Evolutionary conservation across 345 rosid genomes (phyloP).

Genomic region (Punica granatum): DNA sequence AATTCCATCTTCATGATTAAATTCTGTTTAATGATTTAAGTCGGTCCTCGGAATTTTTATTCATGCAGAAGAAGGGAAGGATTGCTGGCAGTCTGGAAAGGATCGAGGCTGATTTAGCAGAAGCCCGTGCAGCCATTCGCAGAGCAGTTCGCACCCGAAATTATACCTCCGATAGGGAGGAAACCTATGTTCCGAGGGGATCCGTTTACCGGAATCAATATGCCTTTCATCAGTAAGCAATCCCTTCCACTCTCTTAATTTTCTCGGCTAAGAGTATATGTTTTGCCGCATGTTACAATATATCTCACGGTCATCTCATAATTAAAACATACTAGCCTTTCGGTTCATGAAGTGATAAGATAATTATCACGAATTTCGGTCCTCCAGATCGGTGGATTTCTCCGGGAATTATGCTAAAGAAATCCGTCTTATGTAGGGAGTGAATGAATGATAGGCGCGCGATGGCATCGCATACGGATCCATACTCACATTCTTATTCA

Average conservation of each 20-base stretch:
- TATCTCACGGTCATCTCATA: no score
- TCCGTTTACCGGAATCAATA: slow-evolving; percentile 45
- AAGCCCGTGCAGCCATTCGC: slow-evolving; percentile 23
- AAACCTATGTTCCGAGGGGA: slow-evolving; percentile 43
- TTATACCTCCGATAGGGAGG: slow-evolving; percentile 30
- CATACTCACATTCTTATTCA: no score
- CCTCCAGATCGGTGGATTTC: no score
- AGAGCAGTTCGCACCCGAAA: slow-evolving; percentile 34
- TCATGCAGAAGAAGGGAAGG: slow-evolving; percentile 8
- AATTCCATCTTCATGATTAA: neutral
- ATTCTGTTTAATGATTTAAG: neutral
- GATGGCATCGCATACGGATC: no score
- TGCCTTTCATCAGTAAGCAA: slow-evolving; percentile 74
- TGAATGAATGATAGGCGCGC: no score
- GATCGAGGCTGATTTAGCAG: slow-evolving; percentile 22
- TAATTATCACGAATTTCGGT: no score
- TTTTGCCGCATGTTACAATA: no score
- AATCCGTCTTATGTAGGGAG: no score
- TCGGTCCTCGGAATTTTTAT: neutral
- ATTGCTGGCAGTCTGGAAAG: slow-evolving; percentile 4
- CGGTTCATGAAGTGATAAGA: no score
- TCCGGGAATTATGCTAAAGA: no score
- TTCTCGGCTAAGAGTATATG: neutral
- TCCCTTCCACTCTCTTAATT: neutral
- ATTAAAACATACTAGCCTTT: no score